Percentiles rank a stretch among this genome's conserved stretches.
These are phyloP conservation scores for Suillus subalutaceus DNA, from an alignment of 768 basidiomycete species.

Conservation along the genomic window DNA sequence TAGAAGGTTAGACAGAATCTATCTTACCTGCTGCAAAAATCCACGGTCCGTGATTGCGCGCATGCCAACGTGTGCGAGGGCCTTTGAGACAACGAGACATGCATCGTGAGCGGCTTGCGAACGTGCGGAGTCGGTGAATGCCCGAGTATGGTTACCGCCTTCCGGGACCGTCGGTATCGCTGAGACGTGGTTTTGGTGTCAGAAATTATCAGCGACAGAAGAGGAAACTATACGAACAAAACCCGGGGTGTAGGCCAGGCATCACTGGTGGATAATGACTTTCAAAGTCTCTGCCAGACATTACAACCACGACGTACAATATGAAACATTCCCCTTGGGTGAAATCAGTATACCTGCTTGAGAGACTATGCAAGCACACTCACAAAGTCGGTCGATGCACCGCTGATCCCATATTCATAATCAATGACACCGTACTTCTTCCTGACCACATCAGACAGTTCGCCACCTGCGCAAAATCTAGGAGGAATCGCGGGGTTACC, in stretches of 20 bases:
- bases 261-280: constrained; percentile 40
- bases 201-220: constrained; percentile 2
- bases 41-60: constrained; percentile 68
- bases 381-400: constrained; percentile 85
- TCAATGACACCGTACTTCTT: constrained; percentile 66
- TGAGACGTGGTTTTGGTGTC: constrained; percentile 27
- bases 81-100: constrained; percentile 68
- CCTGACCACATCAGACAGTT: constrained; percentile 62
- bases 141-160: constrained; percentile 80
- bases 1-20: not conserved
- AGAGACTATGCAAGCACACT: constrained; percentile 26
- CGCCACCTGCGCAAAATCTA: constrained; percentile 47
- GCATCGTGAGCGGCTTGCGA: constrained; percentile 65
- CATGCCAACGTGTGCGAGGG: constrained; percentile 70
- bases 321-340: constrained; percentile 58
- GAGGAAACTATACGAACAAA: constrained; percentile 32
- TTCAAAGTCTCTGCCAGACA: not conserved
- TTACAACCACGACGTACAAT: constrained; percentile 46
- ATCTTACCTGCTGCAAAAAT: constrained; percentile 58
- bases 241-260: constrained; percentile 76
- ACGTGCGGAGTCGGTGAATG: constrained; percentile 65
- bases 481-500: not conserved
- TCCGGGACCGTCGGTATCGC: constrained; percentile 74
- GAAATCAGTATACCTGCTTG: not conserved
- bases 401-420: constrained; percentile 65